Base-by-base conservation (phyloP, 768 basidiomycete genomes). In the Phlebiopsis flavidoalba region DNA sequence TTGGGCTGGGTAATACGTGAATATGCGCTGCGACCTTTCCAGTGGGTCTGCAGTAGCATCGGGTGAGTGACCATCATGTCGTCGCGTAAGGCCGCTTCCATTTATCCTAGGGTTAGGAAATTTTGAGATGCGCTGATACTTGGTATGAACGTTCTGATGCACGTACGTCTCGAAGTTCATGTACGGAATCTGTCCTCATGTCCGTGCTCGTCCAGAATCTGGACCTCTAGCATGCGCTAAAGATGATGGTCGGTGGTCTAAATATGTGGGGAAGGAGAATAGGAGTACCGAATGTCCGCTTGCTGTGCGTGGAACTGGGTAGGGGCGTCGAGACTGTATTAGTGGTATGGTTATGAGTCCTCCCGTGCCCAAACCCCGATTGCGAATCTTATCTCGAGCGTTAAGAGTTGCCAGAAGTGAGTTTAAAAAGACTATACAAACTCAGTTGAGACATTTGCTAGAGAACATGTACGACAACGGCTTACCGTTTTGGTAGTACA, bases 301-400 rank as follows among this genome's bases (percentile, higher is more conserved):
- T 33, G 40, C 22, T 36, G 31, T 37, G n/a, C n/a, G 35, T 24
- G 14, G 59, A n/a, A 19, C 46, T 60, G 31, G 6, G 31, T 49
- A 47, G 57, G n/a, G 58, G 53, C 1, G 53, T 50, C 19, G 24
- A 2, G 1, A 31, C 45, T 6, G 54, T 50, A 12, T 24, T 52
- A 63, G 53, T 8, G 62, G 62, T 47, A 63, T 63, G 4, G 62
- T 56, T 2, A 59, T 50, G 4, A 59, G 12, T 15, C 53, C 58
- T 8, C 36, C 50, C 6, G 49, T 14, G 17, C 52, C 33, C 8
- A 26, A 45, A 22, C 58, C 50, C 8, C 15, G 24, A 36, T 62
- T 47, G 33, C 63, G 63, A 2, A 64, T 53, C 17, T 53, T 61
- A 47, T 64, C 57, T n/a, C 63, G 60, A 7, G 63, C 60, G 24